Percentiles rank a stretch among this genome's conserved stretches.
Conservation (phyloP, 1,284 basidiomycete species). For the Pseudozyma sp. region DNA sequence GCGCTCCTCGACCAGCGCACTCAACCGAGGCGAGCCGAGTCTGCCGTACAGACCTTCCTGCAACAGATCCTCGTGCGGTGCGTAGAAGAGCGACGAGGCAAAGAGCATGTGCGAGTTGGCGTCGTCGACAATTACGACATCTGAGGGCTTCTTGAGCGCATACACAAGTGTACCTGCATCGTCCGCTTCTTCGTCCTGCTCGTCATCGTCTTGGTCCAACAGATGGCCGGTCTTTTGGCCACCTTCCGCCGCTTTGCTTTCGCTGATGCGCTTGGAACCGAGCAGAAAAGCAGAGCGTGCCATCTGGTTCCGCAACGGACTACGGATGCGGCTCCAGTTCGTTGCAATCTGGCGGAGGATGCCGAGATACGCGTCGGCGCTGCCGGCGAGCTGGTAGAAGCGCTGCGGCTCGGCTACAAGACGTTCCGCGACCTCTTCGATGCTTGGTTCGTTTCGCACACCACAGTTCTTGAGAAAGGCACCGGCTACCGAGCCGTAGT, state of each 20-base stretch:
- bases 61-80: slow-evolving; percentile 88
- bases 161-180: slow-evolving; percentile 63
- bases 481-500: slow-evolving; percentile 86
- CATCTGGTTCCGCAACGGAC: slow-evolving; percentile 76
- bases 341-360: slow-evolving; percentile 85
- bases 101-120: slow-evolving; percentile 68
- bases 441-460: slow-evolving; percentile 86
- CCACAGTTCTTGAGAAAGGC: slow-evolving; percentile 85
- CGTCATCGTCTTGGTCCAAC: slow-evolving; percentile 45
- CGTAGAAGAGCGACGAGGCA: slow-evolving; percentile 73
- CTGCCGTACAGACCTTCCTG: slow-evolving; percentile 72
- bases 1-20: slow-evolving; percentile 79
- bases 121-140: slow-evolving; percentile 68
- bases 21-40: slow-evolving; percentile 77
- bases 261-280: slow-evolving; percentile 74
- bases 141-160: slow-evolving; percentile 63
- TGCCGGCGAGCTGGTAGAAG: slow-evolving; percentile 78
- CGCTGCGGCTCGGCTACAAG: slow-evolving; percentile 72
- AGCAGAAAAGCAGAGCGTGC: slow-evolving; percentile 79
- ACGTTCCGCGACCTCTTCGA: slow-evolving; percentile 75
- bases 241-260: slow-evolving; percentile 10
- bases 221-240: slow-evolving; percentile 25
- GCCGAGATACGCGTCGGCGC: slow-evolving; percentile 77
- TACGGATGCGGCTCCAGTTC: slow-evolving; percentile 76
- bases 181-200: slow-evolving; percentile 62